Conservation (phyloP, 1,284 basidiomycete species). For the Mixia osmundae region DNA sequence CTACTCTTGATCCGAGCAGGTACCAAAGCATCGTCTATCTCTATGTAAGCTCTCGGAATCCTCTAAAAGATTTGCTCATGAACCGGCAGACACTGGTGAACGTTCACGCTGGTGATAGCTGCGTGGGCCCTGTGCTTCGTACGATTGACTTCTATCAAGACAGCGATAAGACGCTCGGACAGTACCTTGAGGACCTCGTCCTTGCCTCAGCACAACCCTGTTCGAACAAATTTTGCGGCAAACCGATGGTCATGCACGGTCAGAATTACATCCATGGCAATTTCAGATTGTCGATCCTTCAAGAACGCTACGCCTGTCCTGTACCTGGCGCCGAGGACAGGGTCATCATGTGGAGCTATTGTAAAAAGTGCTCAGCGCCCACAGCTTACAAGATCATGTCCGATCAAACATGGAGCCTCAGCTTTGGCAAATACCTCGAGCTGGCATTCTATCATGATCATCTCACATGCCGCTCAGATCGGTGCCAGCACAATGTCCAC, state of each 20-base stretch:
- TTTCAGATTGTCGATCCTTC: slow-evolving; percentile 27
- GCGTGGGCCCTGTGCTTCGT: slow-evolving; percentile 29
- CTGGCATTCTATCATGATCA: slow-evolving; percentile 74
- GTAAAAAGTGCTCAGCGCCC: slow-evolving; percentile 50
- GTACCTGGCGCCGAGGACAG: slow-evolving; percentile 28
- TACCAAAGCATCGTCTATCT: no score
- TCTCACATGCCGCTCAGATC: slow-evolving; percentile 22
- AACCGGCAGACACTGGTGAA: no score
- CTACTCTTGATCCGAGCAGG: no score
- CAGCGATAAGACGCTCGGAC: slow-evolving; percentile 74
- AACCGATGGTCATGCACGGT: slow-evolving; percentile 60
- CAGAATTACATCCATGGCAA: slow-evolving; percentile 74
- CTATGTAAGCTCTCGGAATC: no score
- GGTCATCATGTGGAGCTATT: slow-evolving; percentile 81
- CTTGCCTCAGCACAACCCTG: slow-evolving; percentile 45
- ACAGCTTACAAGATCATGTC: slow-evolving; percentile 19
- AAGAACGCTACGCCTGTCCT: slow-evolving; percentile 17
- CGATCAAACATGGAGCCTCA: slow-evolving; percentile 34
- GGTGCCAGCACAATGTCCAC: slow-evolving; percentile 81
- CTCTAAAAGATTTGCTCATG: no score
- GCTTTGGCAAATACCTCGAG: slow-evolving; percentile 83
- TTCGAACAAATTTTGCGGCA: slow-evolving; percentile 55
- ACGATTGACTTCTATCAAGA: slow-evolving; percentile 77
- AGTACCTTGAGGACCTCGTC: slow-evolving; percentile 63
- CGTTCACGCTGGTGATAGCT: no score